Evolutionary conservation across 1,139 yeast genomes (phyloP).

Genomic region (Kodamaea ohmeri): DNA sequence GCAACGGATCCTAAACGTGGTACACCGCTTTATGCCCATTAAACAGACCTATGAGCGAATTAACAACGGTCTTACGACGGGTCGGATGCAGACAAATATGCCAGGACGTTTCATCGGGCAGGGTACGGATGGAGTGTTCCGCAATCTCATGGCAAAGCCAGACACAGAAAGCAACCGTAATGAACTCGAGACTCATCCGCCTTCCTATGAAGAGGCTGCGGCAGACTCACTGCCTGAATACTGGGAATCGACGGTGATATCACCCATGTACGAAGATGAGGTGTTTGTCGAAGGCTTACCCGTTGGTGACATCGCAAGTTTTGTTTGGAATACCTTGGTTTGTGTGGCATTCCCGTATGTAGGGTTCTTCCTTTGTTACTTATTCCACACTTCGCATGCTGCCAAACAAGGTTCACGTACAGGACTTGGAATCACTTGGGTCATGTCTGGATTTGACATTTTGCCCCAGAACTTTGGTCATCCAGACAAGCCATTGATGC

Average conservation of each 20-base stretch:
- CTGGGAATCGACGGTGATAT: slow-evolving; percentile 88
- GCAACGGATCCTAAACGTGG: slow-evolving; percentile 33
- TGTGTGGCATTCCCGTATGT: slow-evolving; percentile 89
- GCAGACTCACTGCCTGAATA: slow-evolving; percentile 95
- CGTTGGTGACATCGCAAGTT: slow-evolving; percentile 87
- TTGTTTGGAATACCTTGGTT: slow-evolving; percentile 86
- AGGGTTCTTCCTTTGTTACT: slow-evolving; percentile 86
- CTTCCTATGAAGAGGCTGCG: slow-evolving; percentile 92
- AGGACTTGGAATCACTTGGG: slow-evolving; percentile 84
- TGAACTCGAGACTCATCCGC: slow-evolving; percentile 61
- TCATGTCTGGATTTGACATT: slow-evolving; percentile 72
- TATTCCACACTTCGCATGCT: slow-evolving; percentile 94
- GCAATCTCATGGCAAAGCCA: slow-evolving; percentile 86
- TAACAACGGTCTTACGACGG: slow-evolving; percentile 43
- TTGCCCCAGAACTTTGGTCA: slow-evolving; percentile 58
- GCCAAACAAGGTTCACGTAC: slow-evolving; percentile 95
- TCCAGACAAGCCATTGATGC: slow-evolving; percentile 34
- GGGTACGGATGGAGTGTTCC: slow-evolving; percentile 87
- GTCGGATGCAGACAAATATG: slow-evolving; percentile 43
- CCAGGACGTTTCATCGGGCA: slow-evolving; percentile 51
- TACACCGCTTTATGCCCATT: slow-evolving; percentile 37
- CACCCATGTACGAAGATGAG: slow-evolving; percentile 83
- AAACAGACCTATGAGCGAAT: slow-evolving; percentile 46
- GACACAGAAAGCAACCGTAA: slow-evolving; percentile 46
- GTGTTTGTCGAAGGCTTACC: slow-evolving; percentile 94